A percentile compares a stretch with the other conserved stretches of the same genome.
Evolutionary conservation across 768 basidiomycete species (phyloP).

Genomic region (Pulveroboletus ravenelii): DNA sequence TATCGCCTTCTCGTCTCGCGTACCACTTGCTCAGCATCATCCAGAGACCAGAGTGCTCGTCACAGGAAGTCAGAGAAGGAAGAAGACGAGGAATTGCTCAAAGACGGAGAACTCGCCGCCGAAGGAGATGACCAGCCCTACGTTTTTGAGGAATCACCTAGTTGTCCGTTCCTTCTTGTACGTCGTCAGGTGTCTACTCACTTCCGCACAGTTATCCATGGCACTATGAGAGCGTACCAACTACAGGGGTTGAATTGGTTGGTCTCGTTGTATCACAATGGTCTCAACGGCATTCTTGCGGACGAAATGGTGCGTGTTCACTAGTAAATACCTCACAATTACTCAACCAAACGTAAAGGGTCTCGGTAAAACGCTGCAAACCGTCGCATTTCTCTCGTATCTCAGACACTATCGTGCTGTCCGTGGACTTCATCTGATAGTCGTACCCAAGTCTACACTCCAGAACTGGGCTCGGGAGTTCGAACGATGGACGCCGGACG

Average conservation of each 20-base stretch:
- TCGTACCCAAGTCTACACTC: constrained; percentile 97
- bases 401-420: constrained; percentile 79
- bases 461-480: constrained; percentile 98
- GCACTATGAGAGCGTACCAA: constrained; percentile 90
- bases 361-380: constrained; percentile 97
- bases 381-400: constrained; percentile 94
- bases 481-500: constrained; percentile 83
- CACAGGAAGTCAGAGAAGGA: constrained; percentile 97
- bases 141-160: constrained; percentile 92
- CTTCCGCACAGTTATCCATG: constrained; percentile 66
- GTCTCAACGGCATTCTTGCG: constrained; percentile 93
- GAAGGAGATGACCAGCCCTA: constrained; percentile 86
- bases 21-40: constrained; percentile 4
- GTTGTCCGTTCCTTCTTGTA: constrained; percentile 48
- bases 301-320: constrained; percentile 77
- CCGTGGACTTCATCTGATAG: constrained; percentile 84
- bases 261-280: constrained; percentile 93
- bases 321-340: neutral
- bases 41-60: constrained; percentile 69
- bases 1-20: constrained; percentile 6
- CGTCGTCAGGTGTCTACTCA: neutral
- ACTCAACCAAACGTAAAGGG: constrained; percentile 48
- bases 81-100: constrained; percentile 92
- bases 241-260: constrained; percentile 97
- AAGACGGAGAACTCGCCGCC: constrained; percentile 74